These are phyloP conservation scores for Rhizophora apiculata DNA, from an alignment of 345 rosid species.

Conservation along the genomic window DNA sequence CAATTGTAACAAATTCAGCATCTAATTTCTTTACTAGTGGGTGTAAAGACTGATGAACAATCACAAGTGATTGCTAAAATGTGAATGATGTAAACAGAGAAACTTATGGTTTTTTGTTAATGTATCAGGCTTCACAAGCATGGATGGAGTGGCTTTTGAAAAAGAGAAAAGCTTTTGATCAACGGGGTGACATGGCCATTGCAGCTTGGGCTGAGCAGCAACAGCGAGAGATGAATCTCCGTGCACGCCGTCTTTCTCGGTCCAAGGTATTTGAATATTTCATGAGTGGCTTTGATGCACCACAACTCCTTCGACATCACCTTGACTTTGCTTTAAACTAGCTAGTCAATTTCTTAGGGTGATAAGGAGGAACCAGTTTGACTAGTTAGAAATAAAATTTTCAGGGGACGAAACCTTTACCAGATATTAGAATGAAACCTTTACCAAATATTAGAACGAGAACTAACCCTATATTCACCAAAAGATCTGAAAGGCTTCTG, in stretches of 20 bases:
- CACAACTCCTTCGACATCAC: conserved; percentile 6
- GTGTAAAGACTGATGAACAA: background rate
- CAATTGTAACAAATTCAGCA: background rate
- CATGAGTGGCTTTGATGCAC: background rate
- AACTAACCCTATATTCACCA: background rate
- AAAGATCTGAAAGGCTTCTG: background rate
- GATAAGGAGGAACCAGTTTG: background rate
- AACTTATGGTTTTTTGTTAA: background rate
- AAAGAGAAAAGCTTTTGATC: conserved; percentile 91
- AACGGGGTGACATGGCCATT: conserved; percentile 89
- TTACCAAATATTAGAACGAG: background rate
- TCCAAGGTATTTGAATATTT: conserved; percentile 55
- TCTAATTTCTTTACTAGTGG: background rate
- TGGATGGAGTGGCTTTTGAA: conserved; percentile 97
- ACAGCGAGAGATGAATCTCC: conserved; percentile 77
- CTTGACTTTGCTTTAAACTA: background rate
- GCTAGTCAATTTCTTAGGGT: background rate
- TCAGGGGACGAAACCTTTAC: background rate
- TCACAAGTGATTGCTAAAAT: too few relatives aligned
- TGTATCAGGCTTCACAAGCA: conserved; percentile 84
- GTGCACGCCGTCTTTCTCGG: conserved; percentile 85
- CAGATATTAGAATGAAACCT: background rate
- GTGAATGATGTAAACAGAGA: too few relatives aligned
- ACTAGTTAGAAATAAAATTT: background rate
- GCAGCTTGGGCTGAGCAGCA: conserved; percentile 98